Conservation (phyloP, 2,329 filamentous ascomycete species). For the Penicillium sp. region DNA sequence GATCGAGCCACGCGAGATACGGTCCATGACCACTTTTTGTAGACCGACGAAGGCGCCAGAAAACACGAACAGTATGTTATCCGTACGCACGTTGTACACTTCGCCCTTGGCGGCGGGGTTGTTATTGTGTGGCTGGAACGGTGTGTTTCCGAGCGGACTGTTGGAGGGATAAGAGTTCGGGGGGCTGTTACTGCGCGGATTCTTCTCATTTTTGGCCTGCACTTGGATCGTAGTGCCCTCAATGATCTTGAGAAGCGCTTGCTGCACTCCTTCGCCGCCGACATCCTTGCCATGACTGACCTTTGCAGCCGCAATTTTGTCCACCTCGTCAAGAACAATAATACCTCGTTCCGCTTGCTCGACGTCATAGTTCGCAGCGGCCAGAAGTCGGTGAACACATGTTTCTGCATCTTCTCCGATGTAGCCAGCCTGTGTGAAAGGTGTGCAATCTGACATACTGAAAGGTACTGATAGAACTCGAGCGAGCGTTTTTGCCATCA, state of each 20-base stretch:
- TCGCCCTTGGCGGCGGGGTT: conserved; percentile 53
- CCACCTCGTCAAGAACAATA: conserved; percentile 93
- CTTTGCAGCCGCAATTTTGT: conserved; percentile 91
- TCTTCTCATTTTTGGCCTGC: conserved; percentile 67
- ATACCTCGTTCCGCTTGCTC: conserved; percentile 85
- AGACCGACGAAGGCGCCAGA: conserved; percentile 93
- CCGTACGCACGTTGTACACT: conserved; percentile 76
- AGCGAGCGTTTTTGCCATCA: conserved; percentile 86
- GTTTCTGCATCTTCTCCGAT: conserved; percentile 98
- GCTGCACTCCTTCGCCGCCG: conserved; percentile 92
- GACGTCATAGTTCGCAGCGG: conserved; percentile 86
- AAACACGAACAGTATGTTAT: conserved; percentile 96
- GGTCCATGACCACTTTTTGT: conserved; percentile 79
- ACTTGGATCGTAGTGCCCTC: conserved; percentile 93
- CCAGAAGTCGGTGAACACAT: conserved; percentile 84
- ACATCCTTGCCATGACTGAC: conserved; percentile 89
- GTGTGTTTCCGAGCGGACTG: conserved; percentile 34
- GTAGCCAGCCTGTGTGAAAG: conserved; percentile 93
- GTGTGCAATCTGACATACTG: conserved; percentile 92
- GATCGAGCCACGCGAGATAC: conserved; percentile 82
- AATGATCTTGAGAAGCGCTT: conserved; percentile 91
- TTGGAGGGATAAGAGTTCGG: conserved; percentile 41
- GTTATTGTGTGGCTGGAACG: conserved; percentile 29
- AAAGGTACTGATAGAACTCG: conserved; percentile 93
- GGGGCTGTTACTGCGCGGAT: conserved; percentile 38